These are phyloP conservation scores for Pseudogymnoascus sp. DNA, from an alignment of 2,329 filamentous ascomycete species.

Conservation along the genomic window DNA sequence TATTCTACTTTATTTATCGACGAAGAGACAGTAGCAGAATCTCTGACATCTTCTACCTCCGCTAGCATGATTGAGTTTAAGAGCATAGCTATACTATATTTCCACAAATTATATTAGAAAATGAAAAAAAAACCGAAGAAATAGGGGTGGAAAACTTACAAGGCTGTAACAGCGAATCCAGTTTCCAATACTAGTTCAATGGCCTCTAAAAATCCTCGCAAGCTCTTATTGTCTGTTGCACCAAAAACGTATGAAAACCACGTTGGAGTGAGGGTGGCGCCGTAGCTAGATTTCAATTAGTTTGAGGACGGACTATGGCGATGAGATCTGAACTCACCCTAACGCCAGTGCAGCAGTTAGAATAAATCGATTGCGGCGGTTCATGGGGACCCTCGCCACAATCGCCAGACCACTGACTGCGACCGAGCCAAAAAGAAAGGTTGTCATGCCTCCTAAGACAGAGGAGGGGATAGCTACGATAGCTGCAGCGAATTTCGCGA, in stretches of 20 bases:
- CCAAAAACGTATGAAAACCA: conserved; percentile 68
- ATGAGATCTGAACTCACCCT: conserved; percentile 33
- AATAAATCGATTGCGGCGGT: conserved; percentile 73
- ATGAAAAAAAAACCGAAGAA: neutral
- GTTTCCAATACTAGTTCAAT: conserved; percentile 66
- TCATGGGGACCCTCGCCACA: conserved; percentile 52
- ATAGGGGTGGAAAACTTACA: neutral
- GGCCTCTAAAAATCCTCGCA: conserved; percentile 67
- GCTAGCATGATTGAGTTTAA: neutral
- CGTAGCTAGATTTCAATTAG: conserved; percentile 35
- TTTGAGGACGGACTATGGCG: neutral
- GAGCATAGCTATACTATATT: neutral
- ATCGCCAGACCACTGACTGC: conserved; percentile 71
- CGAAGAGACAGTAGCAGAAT: neutral
- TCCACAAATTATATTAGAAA: neutral
- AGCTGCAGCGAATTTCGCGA: conserved; percentile 73
- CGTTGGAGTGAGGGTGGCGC: conserved; percentile 54
- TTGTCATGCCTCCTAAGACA: conserved; percentile 65
- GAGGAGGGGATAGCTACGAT: conserved; percentile 65
- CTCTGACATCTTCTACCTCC: neutral
- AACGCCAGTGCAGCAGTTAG: conserved; percentile 65
- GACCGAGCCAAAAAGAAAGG: conserved; percentile 71
- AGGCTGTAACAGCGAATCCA: conserved; percentile 62
- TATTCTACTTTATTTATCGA: neutral
- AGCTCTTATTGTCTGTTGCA: conserved; percentile 52